Conservation (phyloP, 257 asterid species). For the Nicotiana obtusifolia region DNA sequence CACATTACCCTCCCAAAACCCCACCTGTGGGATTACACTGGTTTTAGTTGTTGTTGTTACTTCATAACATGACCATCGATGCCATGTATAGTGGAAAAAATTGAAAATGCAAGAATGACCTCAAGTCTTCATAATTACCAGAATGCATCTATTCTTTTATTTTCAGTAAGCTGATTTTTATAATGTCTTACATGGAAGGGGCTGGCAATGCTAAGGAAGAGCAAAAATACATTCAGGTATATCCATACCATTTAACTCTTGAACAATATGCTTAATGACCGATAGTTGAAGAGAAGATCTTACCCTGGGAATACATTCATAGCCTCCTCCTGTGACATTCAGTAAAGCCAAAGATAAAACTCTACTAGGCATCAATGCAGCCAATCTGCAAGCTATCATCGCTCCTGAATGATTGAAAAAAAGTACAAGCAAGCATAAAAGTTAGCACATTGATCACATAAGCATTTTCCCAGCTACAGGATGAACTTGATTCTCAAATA, state of each 20-base stretch:
- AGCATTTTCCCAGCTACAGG: background rate
- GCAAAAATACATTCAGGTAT: background rate
- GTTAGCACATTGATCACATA: background rate
- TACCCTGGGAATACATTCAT: conserved; percentile 94
- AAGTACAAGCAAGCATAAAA: background rate
- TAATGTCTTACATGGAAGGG: background rate
- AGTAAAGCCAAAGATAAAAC: conserved; percentile 77
- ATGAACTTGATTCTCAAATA: background rate
- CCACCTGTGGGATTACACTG: no score
- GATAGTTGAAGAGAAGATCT: background rate
- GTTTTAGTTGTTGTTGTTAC: background rate
- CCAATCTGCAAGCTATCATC: conserved; percentile 92
- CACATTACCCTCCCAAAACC: no score
- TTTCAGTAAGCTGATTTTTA: background rate
- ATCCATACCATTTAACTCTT: background rate
- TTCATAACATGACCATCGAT: background rate
- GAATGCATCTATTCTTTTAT: background rate
- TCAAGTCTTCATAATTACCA: background rate
- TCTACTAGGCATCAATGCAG: conserved; percentile 77
- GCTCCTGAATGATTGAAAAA: conserved; percentile 56
- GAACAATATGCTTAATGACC: background rate
- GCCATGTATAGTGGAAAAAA: background rate
- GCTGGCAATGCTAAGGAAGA: background rate
- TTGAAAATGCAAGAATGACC: background rate
- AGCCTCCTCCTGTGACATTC: conserved; percentile 98